Base-by-base conservation (phyloP, 108 stramenopile species). In the Cyclotella atomus region DNA sequence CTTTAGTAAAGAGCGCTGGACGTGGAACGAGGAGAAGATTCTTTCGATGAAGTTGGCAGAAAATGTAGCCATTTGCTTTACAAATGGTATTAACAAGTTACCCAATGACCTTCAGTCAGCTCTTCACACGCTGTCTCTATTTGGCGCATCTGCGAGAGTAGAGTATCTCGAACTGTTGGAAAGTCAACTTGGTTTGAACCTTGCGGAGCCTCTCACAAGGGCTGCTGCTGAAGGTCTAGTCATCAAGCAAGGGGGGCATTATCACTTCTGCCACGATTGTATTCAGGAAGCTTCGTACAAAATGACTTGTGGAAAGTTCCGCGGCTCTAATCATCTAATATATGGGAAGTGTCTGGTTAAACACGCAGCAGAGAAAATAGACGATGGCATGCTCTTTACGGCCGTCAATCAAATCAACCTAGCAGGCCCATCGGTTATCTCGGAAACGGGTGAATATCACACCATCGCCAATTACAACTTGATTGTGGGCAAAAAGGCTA, bases 211-310 rank as follows among this genome's bases (percentile, higher is more conserved):
- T 23, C 49, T 71, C 2, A 34, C 61, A 12, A 14, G 12, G n/a
- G 52, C 75, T 15, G 68, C 62, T 8, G 32, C 49, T 12, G 44
- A 70, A 3, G 68, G 75, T 10, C 23, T 76, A 17, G 27, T 76
- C n/a, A 47, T 20, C 15, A 76, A 61, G 16, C 14, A 20, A 8
- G 44, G 34, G 4, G 57, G 46, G 2, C 27, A 29, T 19, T 76
- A 41, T 32, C 45, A 35, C n/a, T 76, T 76, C 41, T n/a, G n/a
- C 5, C 67, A 75, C 16, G 74, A 68, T 38, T 55, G 62, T n/a
- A 28, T 75, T 16, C 74, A 75, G 19, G 68, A 70, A 41, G 75
- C 75, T 14, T 56, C 75, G 8, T 76, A 70, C 59, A 62, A 50
- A 21, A 35, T 71, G 60, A 62, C 62, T 27, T 27, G 36, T 14